A percentile compares a stretch with the other conserved stretches of the same genome.
These are phyloP conservation scores for Wickerhamomyces subpelliculosus DNA, from an alignment of 805 yeast genomes.

Conservation along the genomic window DNA sequence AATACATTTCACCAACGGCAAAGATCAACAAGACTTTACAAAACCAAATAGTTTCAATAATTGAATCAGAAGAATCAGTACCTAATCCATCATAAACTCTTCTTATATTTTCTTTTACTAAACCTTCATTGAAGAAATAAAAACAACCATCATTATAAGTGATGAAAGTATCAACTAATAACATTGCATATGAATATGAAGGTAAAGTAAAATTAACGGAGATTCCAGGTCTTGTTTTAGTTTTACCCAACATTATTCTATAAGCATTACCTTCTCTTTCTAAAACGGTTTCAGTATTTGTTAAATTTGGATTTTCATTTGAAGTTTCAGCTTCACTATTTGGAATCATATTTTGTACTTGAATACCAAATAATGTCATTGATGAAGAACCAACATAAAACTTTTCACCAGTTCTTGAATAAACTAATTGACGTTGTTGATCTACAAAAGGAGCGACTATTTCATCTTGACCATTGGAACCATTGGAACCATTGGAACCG, in stretches of 20 bases:
- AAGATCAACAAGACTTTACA: conserved; percentile 68
- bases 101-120: conserved; percentile 60
- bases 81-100: conserved; percentile 46
- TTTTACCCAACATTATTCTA: conserved; percentile 58
- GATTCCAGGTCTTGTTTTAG: conserved; percentile 60
- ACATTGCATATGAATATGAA: conserved; percentile 67
- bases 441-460: conserved; percentile 68
- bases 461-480: conserved; percentile 28
- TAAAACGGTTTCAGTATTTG: conserved; percentile 44
- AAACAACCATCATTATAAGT: conserved; percentile 81
- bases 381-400: conserved; percentile 78
- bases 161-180: conserved; percentile 67
- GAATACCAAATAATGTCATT: conserved; percentile 75
- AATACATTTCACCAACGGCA: conserved; percentile 77
- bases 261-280: conserved; percentile 77
- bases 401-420: conserved; percentile 69
- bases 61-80: conserved; percentile 38
- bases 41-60: conserved; percentile 73
- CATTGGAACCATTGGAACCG: no score
- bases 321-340: conserved; percentile 17
- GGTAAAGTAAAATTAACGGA: conserved; percentile 70
- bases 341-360: conserved; percentile 57
- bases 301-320: conserved; percentile 10
- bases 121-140: conserved; percentile 77
- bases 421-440: conserved; percentile 62